Conservation (phyloP, 2,329 filamentous ascomycete species). For the Penicillium occitanis region DNA sequence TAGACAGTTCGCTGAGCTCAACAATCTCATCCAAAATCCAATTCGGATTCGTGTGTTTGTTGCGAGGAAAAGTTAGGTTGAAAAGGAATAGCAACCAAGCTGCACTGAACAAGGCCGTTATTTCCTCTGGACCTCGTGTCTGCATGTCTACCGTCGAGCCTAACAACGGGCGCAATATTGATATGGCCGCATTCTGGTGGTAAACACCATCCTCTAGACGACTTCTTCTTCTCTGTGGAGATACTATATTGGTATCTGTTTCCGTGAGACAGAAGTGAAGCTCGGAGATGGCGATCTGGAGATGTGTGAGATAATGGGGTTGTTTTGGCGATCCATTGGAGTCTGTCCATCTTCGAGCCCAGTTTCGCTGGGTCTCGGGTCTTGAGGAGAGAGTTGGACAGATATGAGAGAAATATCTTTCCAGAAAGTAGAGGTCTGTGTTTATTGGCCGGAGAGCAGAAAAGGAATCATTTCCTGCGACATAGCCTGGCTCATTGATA, state of each 20-base stretch:
- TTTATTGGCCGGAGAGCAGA: neutral
- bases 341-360: slow-evolving; percentile 8
- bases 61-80: slow-evolving; percentile 7
- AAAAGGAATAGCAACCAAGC: slow-evolving; percentile 14
- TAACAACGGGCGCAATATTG: slow-evolving; percentile 7
- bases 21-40: slow-evolving; percentile 17
- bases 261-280: slow-evolving; percentile 12
- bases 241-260: neutral
- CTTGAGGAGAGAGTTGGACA: slow-evolving; percentile 11
- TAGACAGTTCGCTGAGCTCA: slow-evolving; percentile 15
- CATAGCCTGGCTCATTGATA: neutral
- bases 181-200: slow-evolving; percentile 15
- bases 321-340: neutral
- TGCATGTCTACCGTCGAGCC: neutral
- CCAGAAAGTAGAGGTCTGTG: slow-evolving; percentile 8
- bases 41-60: neutral
- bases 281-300: slow-evolving; percentile 13
- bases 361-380: slow-evolving; percentile 12
- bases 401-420: slow-evolving; percentile 12
- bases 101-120: slow-evolving; percentile 6
- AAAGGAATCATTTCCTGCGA: neutral
- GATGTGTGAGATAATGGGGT: slow-evolving; percentile 15
- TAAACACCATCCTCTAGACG: neutral
- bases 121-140: neutral
- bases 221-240: neutral